A percentile compares a stretch with the other conserved stretches of the same genome.
Conservation (phyloP, 2,329 filamentous ascomycete species). For the Cordyceps cateniannulata region DNA sequence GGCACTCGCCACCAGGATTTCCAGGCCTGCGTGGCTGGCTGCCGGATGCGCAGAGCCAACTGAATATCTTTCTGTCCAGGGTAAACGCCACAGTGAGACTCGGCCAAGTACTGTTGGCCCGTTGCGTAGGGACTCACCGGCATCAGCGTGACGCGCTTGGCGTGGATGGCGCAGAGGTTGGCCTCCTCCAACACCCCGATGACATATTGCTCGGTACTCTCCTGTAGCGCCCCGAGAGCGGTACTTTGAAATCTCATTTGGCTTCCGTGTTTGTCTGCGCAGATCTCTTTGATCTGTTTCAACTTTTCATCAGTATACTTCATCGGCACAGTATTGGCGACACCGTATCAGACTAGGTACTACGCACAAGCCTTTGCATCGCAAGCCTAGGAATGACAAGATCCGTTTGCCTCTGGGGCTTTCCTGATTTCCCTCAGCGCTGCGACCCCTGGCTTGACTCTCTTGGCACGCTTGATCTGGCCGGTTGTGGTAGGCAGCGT, state of each 20-base stretch:
- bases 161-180: constrained; percentile 81
- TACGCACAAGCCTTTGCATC: constrained; percentile 65
- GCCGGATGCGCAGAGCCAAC: constrained; percentile 71
- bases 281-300: constrained; percentile 52
- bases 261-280: constrained; percentile 28
- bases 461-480: constrained; percentile 18
- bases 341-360: constrained; percentile 52
- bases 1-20: not conserved
- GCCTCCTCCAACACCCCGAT: constrained; percentile 95
- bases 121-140: not conserved
- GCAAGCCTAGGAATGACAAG: constrained; percentile 76
- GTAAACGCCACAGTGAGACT: not conserved
- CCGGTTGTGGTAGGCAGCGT: not conserved
- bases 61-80: constrained; percentile 87
- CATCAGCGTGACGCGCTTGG: constrained; percentile 77
- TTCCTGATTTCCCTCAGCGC: constrained; percentile 87
- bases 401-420: constrained; percentile 85
- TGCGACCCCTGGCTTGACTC: constrained; percentile 73
- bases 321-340: not conserved
- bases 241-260: constrained; percentile 92
- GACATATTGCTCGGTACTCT: constrained; percentile 92
- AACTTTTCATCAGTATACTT: no score
- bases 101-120: not conserved
- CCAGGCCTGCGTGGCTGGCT: constrained; percentile 22
- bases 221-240: constrained; percentile 86